Evolutionary conservation across 1,284 basidiomycete species (phyloP).

Genomic region (Hortiboletus rubellus): DNA sequence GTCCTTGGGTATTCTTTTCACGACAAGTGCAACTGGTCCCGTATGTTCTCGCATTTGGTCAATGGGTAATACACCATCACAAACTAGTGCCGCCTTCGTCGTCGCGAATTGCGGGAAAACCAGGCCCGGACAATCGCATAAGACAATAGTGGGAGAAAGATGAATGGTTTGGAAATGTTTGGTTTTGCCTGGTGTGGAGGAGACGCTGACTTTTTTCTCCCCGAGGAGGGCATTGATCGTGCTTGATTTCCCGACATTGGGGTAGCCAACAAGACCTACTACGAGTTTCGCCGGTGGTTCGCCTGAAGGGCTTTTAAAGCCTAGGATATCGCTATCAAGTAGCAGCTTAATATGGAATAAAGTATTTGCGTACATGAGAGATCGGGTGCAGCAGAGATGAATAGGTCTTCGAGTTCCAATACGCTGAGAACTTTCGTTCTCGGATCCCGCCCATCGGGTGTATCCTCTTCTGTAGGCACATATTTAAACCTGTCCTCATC

Average conservation of each 20-base stretch:
- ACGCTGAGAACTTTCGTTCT: slow-evolving; percentile 85
- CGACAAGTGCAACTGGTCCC: slow-evolving; percentile 82
- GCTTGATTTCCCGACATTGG: slow-evolving; percentile 97
- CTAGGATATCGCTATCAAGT: slow-evolving; percentile 40
- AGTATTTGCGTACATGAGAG: slow-evolving; percentile 54
- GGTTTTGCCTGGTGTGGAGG: slow-evolving; percentile 96
- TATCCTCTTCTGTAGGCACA: slow-evolving; percentile 54
- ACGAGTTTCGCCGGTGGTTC: slow-evolving; percentile 69
- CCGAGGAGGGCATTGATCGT: slow-evolving; percentile 96
- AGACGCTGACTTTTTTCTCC: slow-evolving; percentile 97
- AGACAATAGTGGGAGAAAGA: slow-evolving; percentile 80
- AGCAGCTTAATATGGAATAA: not conserved
- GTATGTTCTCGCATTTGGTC: slow-evolving; percentile 97
- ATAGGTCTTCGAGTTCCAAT: slow-evolving; percentile 87
- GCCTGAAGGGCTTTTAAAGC: slow-evolving; percentile 65
- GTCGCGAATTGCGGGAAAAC: slow-evolving; percentile 99
- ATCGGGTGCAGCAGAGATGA: slow-evolving; percentile 76
- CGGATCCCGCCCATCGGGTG: slow-evolving; percentile 56
- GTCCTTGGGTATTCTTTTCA: slow-evolving; percentile 77
- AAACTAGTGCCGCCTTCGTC: slow-evolving; percentile 93
- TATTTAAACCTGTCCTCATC: slow-evolving; percentile 41
- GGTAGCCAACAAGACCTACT: slow-evolving; percentile 97
- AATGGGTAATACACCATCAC: slow-evolving; percentile 96
- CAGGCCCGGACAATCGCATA: slow-evolving; percentile 99
- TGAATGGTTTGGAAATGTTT: slow-evolving; percentile 99